phyloP scores from a whole-genome alignment of 2,329 filamentous ascomycete genomes.

The Apiospora arundinis region DNA sequence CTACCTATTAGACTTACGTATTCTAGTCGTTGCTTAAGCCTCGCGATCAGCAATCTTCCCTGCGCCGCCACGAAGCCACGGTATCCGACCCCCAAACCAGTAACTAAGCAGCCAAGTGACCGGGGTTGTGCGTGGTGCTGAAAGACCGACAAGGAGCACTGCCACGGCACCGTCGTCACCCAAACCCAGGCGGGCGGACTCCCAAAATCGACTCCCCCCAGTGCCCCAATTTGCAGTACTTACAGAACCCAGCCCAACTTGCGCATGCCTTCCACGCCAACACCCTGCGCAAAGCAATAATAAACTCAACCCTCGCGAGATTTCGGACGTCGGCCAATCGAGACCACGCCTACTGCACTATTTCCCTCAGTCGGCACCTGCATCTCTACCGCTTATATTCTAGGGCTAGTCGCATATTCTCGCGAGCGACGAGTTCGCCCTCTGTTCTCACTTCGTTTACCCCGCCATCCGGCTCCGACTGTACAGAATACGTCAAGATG shows the following conservation, averaged over 20 bases:
- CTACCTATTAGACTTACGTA: neutral
- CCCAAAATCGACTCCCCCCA: slow-evolving; percentile 10
- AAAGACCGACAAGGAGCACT: slow-evolving; percentile 18
- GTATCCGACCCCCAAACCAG: neutral
- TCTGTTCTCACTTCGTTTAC: neutral
- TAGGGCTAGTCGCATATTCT: neutral
- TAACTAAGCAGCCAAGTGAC: slow-evolving; percentile 8
- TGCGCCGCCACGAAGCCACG: slow-evolving; percentile 1
- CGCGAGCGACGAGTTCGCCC: neutral
- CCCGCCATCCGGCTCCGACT: slow-evolving; percentile 16
- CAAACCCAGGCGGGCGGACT: slow-evolving; percentile 9
- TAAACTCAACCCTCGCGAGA: neutral
- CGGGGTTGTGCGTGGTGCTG: neutral
- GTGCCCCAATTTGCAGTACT: neutral
- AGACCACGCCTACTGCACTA: neutral
- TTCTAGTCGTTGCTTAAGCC: neutral
- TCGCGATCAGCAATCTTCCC: neutral
- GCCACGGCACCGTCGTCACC: slow-evolving; percentile 21
- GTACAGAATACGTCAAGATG: slow-evolving; percentile 59
- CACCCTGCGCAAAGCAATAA: slow-evolving; percentile 1
- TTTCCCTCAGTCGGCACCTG: neutral
- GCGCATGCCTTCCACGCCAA: slow-evolving; percentile 4
- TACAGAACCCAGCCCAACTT: slow-evolving; percentile 14
- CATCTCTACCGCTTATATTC: neutral
- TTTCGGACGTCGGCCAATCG: neutral